These are phyloP conservation scores for Cornus kousa DNA, from an alignment of 148 eudicot genomes.

Conservation along the genomic window DNA sequence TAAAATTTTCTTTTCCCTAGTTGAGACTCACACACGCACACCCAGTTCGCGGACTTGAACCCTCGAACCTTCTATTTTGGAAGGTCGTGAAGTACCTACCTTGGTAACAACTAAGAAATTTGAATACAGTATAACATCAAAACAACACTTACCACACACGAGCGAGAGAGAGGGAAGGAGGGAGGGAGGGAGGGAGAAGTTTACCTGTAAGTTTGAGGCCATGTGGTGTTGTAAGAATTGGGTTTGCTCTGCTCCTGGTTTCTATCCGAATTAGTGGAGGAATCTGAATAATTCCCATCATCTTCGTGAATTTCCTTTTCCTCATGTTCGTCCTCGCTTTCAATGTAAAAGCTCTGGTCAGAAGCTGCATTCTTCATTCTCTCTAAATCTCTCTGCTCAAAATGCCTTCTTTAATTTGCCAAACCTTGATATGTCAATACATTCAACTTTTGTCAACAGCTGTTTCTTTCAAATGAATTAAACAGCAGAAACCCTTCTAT, in stretches of 20 bases:
- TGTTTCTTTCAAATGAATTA: no score
- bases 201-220: constrained; percentile 99
- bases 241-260: constrained; percentile 46
- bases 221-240: constrained; percentile 55
- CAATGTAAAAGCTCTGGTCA: constrained; percentile 56
- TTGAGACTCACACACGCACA: no score
- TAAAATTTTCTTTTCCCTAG: no score
- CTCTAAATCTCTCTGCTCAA: constrained; percentile 27
- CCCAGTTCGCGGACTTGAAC: no score
- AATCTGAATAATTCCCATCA: constrained; percentile 58
- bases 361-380: constrained; percentile 54
- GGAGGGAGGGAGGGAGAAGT: background rate
- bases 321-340: constrained; percentile 77
- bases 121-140: background rate
- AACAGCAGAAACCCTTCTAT: background rate
- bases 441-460: no score
- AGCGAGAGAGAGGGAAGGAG: background rate
- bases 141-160: background rate
- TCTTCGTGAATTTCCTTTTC: constrained; percentile 32
- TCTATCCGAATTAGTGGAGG: constrained; percentile 44
- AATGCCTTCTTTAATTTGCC: constrained; percentile 14
- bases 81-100: no score
- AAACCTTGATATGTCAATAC: background rate
- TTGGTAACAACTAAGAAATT: background rate
- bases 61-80: no score